Base-by-base conservation (phyloP, 768 basidiomycete genomes). In the Punctularia strigosozonata region DNA sequence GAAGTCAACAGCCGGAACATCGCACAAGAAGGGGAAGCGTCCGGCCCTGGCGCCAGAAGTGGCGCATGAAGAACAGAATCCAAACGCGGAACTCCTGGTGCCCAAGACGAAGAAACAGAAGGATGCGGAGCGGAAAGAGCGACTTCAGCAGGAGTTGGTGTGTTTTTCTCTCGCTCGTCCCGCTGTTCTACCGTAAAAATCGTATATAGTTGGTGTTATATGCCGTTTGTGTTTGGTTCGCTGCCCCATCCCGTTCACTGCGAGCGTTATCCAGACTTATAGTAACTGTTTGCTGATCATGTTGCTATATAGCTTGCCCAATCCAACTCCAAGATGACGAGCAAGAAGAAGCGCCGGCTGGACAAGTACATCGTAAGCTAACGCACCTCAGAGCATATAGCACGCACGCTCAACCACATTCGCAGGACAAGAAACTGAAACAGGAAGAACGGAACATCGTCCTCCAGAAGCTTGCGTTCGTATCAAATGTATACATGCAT, bases 391-490 rank as follows among this genome's bases (percentile, higher is more conserved):
- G 10, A 25, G 14, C 34, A 1, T 8, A 15, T 18, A 23, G 6
- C 23, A 12, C 12, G 8, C 3, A 12, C n/a, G 6, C 37, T 30
- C 2, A 21, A 32, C 26, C 13, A 14, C n/a, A 30, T 32, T 34
- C 26, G 13, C 33, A 34, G 33, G 33, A 34, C 33, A 34, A 34
- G 17, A 34, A 34, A 18, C 33, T 37, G 17, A 21, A 21, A 22
- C 18, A 21, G 19, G 22, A 37, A 21, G 36, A 24, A 19, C 36
- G 36, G 6, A 19, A 10, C 6, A 19, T 14, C 8, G 20, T 95
- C 12, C 77, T 94, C 39, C 75, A 86, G 46, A 89, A 85, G 55
- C 65, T 95, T 44, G 71, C 77, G 90, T 90, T 62, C 45, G 77
- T 73, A 24, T 14, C 30, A 23, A 23, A 26, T 33, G 14, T n/a